Conservation (phyloP, 371 early-diverging fungal genomes). For the Amoeboaphelidium protococcarum region DNA sequence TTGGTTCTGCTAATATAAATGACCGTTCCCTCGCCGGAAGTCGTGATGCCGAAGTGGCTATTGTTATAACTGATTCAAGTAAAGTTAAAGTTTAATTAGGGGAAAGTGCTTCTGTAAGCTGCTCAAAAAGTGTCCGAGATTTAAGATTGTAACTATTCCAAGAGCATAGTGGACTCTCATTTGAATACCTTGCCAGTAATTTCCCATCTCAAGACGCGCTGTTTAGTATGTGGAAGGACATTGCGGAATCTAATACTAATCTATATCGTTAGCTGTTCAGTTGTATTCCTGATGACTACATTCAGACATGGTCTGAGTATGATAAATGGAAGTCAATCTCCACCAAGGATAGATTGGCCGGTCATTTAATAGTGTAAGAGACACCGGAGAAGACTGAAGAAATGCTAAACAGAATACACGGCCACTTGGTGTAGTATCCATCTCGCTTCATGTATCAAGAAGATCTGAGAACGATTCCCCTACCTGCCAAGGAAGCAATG, state of each 20-base stretch:
- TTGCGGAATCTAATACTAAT: conserved; percentile 32
- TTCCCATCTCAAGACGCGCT: conserved; percentile 45
- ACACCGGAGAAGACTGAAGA: neutral
- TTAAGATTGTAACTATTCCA: conserved; percentile 49
- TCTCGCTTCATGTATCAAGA: neutral
- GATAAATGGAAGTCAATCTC: conserved; percentile 13
- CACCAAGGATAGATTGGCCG: neutral
- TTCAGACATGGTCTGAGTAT: conserved; percentile 37
- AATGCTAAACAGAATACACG: neutral
- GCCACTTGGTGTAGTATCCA: neutral
- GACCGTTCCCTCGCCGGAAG: conserved; percentile 60
- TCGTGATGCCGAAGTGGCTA: conserved; percentile 70
- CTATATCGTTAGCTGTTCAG: conserved; percentile 52
- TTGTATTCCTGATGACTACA: conserved; percentile 57
- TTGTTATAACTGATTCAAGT: conserved; percentile 49
- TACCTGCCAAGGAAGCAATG: neutral
- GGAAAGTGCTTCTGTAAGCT: conserved; percentile 35
- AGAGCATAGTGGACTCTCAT: conserved; percentile 44
- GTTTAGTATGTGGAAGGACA: conserved; percentile 27
- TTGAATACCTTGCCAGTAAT: conserved; percentile 13
- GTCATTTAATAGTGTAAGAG: neutral
- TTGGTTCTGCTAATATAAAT: conserved; percentile 70
- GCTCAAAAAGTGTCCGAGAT: conserved; percentile 38
- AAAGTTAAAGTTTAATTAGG: conserved; percentile 37
- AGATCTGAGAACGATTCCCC: neutral